A percentile compares a stretch with the other conserved stretches of the same genome.
phyloP scores from a whole-genome alignment of 352 stramenopile species.

The Globisporangium abappressorium region DNA sequence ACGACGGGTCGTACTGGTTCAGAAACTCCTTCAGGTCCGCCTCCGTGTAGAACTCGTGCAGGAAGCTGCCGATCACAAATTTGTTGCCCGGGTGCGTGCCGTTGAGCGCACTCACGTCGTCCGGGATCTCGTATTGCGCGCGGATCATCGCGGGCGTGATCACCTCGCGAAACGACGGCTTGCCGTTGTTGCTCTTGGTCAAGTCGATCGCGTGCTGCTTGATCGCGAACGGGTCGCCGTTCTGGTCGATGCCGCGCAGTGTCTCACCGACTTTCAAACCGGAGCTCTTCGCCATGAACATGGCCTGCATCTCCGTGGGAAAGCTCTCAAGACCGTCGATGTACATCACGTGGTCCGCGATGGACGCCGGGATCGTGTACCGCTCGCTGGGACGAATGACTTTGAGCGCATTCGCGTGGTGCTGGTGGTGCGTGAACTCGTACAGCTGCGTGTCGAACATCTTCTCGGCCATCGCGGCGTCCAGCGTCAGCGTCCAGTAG shows the following conservation, averaged over 20 bases:
- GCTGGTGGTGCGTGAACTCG: slow-evolving; percentile 36
- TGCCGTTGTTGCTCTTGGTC: not conserved
- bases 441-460: slow-evolving; percentile 55
- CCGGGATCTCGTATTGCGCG: slow-evolving; percentile 57
- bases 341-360: slow-evolving; percentile 48
- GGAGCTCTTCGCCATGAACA: slow-evolving; percentile 30
- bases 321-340: slow-evolving; percentile 74
- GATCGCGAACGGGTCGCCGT: slow-evolving; percentile 33
- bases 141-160: slow-evolving; percentile 48
- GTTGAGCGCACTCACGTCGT: slow-evolving; percentile 11
- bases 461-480: slow-evolving; percentile 37
- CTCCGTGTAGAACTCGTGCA: slow-evolving; percentile 69
- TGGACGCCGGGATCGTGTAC: slow-evolving; percentile 35
- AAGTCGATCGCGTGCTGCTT: slow-evolving; percentile 19
- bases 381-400: slow-evolving; percentile 40
- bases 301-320: slow-evolving; percentile 61
- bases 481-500: slow-evolving; percentile 42
- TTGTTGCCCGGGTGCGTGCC: slow-evolving; percentile 32
- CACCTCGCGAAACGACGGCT: slow-evolving; percentile 14
- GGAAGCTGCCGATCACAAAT: slow-evolving; percentile 65
- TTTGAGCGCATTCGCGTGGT: slow-evolving; percentile 18
- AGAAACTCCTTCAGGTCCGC: slow-evolving; percentile 51
- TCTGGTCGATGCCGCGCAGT: slow-evolving; percentile 17
- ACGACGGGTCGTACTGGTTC: slow-evolving; percentile 22
- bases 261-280: not conserved